phyloP scores from a whole-genome alignment of 345 rosid genomes.

The Mercurialis annua region DNA sequence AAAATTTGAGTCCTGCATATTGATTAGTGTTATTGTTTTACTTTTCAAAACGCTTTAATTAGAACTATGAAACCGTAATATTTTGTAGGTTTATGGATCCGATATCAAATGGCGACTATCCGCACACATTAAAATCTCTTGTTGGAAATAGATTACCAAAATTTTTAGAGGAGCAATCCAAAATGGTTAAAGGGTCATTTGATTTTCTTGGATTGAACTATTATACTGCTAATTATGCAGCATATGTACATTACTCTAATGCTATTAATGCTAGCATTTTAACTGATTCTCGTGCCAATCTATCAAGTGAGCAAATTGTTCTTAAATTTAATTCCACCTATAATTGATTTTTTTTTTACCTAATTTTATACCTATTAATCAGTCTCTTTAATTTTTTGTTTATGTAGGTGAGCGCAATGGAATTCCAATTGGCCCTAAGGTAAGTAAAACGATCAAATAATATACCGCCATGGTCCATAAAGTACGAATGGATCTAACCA shows the following conservation, averaged over 20 bases:
- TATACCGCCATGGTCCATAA: not conserved
- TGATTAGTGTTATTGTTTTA: too few relatives aligned
- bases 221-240: slow-evolving; percentile 38
- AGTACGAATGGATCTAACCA: not conserved
- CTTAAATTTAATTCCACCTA: not conserved
- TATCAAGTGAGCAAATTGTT: slow-evolving; percentile 33
- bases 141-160: slow-evolving; percentile 39
- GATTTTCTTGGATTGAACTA: slow-evolving; percentile 56
- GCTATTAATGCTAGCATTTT: slow-evolving; percentile 17
- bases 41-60: too few relatives aligned
- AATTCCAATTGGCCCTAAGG: slow-evolving; percentile 23
- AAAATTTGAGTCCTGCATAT: too few relatives aligned
- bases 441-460: not conserved
- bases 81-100: slow-evolving; percentile 46
- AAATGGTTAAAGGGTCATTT: slow-evolving; percentile 40
- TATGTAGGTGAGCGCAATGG: slow-evolving; percentile 19
- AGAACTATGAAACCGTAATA: too few relatives aligned
- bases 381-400: not conserved
- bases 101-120: slow-evolving; percentile 40
- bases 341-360: not conserved
- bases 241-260: not conserved
- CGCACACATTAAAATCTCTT: slow-evolving; percentile 27
- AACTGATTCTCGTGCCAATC: slow-evolving; percentile 32
- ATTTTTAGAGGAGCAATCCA: slow-evolving; percentile 32
- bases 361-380: not conserved